Percentiles rank a stretch among this genome's conserved stretches.
phyloP scores from a whole-genome alignment of 1,284 basidiomycete species.

The Golubevia sp. region DNA sequence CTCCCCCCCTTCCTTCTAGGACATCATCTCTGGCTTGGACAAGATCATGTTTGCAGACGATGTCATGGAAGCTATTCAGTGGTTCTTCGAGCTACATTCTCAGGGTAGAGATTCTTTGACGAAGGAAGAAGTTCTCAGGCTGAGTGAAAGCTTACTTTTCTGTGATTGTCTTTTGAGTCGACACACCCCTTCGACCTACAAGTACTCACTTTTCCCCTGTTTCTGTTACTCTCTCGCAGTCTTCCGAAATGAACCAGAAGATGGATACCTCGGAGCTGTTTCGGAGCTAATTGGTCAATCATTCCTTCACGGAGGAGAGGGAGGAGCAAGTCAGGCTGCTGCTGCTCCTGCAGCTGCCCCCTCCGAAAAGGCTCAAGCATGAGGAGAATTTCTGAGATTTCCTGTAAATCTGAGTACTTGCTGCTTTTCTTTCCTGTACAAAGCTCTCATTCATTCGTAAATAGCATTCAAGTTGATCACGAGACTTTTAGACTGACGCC shows the following conservation, averaged over 20 bases:
- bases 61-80: conserved; percentile 44
- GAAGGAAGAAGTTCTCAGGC: conserved; percentile 51
- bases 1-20: conserved; percentile 7
- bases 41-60: conserved; percentile 53
- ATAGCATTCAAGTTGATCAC: too few species aligned
- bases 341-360: too few species aligned
- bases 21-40: conserved; percentile 52
- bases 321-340: too few species aligned
- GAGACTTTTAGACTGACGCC: too few species aligned
- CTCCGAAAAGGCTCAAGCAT: too few species aligned
- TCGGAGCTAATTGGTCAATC: conserved; percentile 35
- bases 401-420: too few species aligned
- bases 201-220: too few species aligned
- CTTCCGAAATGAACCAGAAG: conserved; percentile 59
- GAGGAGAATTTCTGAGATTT: too few species aligned
- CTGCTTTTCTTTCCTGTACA: too few species aligned
- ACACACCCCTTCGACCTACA: too few species aligned
- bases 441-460: too few species aligned
- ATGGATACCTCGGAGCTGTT: conserved; percentile 55
- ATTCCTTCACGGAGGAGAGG: too few species aligned
- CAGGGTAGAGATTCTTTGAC: conserved; percentile 44
- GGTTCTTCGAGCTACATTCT: conserved; percentile 58
- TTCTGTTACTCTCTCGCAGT: conserved; percentile 18
- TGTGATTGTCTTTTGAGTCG: conserved; percentile 14
- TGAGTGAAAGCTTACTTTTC: conserved; percentile 57